Evolutionary conservation across 2,329 filamentous ascomycete species (phyloP).

Genomic region (Talaromyces sp.): DNA sequence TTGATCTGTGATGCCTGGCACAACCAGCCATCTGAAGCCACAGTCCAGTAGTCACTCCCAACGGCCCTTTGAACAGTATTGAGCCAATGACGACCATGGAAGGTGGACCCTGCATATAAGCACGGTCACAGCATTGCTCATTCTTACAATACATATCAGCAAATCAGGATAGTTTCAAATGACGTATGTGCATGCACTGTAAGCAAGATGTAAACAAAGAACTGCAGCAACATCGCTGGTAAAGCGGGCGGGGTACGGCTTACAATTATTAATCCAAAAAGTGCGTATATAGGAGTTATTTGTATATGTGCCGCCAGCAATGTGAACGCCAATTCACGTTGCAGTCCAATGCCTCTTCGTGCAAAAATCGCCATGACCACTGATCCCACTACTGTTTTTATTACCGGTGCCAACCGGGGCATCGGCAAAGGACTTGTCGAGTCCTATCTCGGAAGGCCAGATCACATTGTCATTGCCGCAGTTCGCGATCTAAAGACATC

Average conservation of each 20-base stretch:
- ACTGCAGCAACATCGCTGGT: not conserved
- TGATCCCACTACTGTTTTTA: not conserved
- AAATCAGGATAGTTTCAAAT: too few relatives aligned
- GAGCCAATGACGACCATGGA: too few relatives aligned
- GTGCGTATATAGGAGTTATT: not conserved
- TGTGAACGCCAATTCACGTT: not conserved
- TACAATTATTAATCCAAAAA: not conserved
- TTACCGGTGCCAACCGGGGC: not conserved
- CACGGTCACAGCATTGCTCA: too few relatives aligned
- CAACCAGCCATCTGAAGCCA: not conserved
- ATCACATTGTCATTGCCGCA: not conserved
- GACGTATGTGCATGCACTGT: not conserved
- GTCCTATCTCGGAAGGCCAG: not conserved
- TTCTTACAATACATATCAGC: too few relatives aligned
- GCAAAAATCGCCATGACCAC: not conserved
- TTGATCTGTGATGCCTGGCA: not conserved
- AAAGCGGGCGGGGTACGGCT: not conserved
- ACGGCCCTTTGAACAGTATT: not conserved
- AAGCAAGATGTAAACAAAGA: not conserved
- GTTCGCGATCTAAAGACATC: not conserved
- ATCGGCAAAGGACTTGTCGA: not conserved
- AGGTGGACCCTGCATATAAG: too few relatives aligned
- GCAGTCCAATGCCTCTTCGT: not conserved
- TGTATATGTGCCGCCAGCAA: not conserved
- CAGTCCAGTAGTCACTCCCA: constrained; percentile 4